Conservation (phyloP, 495 filamentous ascomycete species). For the Lentithecium fluviatile region DNA sequence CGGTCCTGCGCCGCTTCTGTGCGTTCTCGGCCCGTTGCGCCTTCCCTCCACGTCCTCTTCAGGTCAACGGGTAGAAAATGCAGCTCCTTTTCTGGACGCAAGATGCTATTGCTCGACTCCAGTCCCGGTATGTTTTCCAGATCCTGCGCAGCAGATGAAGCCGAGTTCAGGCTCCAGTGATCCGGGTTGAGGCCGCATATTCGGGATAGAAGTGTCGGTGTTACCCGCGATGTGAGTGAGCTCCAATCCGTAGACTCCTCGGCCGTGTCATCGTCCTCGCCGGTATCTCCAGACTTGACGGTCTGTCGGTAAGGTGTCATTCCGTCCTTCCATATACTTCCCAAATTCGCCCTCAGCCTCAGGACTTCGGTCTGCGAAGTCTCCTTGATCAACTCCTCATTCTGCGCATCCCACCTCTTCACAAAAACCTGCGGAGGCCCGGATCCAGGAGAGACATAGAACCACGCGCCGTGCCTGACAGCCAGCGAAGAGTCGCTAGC, state of each 20-base stretch:
- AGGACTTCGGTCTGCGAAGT: conserved; percentile 37
- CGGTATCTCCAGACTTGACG: conserved; percentile 2
- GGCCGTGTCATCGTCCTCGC: conserved; percentile 24
- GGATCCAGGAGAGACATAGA: conserved; percentile 44
- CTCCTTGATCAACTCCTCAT: conserved; percentile 41
- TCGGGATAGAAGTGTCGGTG: conserved; percentile 46
- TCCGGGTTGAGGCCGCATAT: conserved; percentile 48
- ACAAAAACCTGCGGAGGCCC: conserved; percentile 48
- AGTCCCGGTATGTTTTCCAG: conserved; percentile 46
- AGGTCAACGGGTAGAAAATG: conserved; percentile 55
- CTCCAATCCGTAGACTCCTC: conserved; percentile 45
- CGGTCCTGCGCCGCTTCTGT: conserved; percentile 71
- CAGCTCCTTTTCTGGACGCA: conserved; percentile 44
- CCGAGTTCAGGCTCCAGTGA: conserved; percentile 54
- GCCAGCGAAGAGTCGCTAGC: conserved; percentile 50
- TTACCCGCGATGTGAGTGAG: conserved; percentile 53
- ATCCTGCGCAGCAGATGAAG: conserved; percentile 49
- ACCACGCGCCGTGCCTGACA: conserved; percentile 62
- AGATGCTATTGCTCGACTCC: conserved; percentile 29
- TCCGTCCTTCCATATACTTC: conserved; percentile 45
- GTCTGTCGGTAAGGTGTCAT: conserved; percentile 47
- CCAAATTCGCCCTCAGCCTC: conserved; percentile 47
- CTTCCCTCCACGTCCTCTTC: conserved; percentile 64
- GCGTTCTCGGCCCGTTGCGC: conserved; percentile 67
- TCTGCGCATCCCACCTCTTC: conserved; percentile 56